Base-by-base conservation (phyloP, 768 basidiomycete genomes). In the Agrocybe chaxingu region DNA sequence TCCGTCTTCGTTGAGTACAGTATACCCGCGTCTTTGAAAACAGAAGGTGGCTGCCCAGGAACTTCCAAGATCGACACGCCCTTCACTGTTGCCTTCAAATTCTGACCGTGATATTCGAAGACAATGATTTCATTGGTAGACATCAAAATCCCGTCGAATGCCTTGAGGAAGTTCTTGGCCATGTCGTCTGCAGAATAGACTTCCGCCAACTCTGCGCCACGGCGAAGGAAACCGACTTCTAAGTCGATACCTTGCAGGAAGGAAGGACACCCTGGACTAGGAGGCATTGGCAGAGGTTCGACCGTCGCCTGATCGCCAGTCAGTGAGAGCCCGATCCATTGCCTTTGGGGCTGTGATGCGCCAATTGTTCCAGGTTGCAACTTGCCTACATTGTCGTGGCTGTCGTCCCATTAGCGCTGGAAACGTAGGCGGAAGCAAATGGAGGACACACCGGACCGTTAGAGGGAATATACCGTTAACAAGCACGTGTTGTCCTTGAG, bases 161-260 rank as follows among this genome's bases (percentile, higher is more conserved):
- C 85, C 54, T 82, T 81, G 57, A 90, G 61, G 64, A 98, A 87
- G 37, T 79, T 84, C 16, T 73, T 70, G 2, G 81, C 78, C 70
- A 98, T 87, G 31, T 97, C 93, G 54, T 99, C 96, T 10, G 85
- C 82, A 47, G 89, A 87, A 68, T 87, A 97, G n/a, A 82, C 77
- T 56, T 87, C 86, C 1, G 74, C 64, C 29, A 79, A 75, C 53
- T 87, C 80, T 19, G 70, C 66, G 1, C 78, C 76, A 43, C 70
- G 75, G 12, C 76, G 76, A 42, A 75, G 58, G 64, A 91, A 87
- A 49, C 82, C 82, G 49, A 87, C 74, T 66, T 97, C 88, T 16
- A 99, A 61, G 62, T 96, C 90, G 47, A 96, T 70, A 3, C 84
- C 84, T 56, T 87, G 81, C 11, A 96, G 73, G 66, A 82, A 95